Evolutionary conservation across 1,284 basidiomycete species (phyloP).

Genomic region (Ceratobasidium sp.): DNA sequence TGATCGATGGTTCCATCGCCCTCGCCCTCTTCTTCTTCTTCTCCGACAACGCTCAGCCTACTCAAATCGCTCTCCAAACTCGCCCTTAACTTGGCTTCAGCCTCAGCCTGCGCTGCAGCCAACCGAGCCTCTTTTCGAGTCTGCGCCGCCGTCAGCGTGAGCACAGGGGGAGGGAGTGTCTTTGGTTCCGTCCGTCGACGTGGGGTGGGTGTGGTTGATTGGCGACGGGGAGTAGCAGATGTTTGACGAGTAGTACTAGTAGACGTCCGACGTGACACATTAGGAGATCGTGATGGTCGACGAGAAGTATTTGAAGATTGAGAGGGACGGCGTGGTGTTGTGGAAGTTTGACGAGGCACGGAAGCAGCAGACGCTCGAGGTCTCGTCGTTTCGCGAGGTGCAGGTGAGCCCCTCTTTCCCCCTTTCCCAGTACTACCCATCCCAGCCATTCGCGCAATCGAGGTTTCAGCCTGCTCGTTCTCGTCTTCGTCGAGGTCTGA

Average conservation of each 20-base stretch:
- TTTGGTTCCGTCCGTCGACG: conserved; percentile 30
- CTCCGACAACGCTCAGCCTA: conserved; percentile 26
- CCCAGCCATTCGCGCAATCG: conserved; percentile 8
- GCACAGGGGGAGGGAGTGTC: conserved; percentile 26
- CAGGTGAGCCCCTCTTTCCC: not conserved
- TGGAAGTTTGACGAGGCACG: not conserved
- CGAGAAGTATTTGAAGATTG: conserved; percentile 1
- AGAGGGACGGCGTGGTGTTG: not conserved
- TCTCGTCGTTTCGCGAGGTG: not conserved
- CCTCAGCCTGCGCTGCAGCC: conserved; percentile 34
- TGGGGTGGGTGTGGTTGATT: conserved; percentile 13
- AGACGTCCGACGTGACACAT: conserved; percentile 5
- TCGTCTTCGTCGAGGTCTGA: conserved; percentile 25
- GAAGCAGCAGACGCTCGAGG: conserved; percentile 1
- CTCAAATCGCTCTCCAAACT: conserved; percentile 14
- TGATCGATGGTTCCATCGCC: not conserved
- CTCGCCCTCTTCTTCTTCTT: conserved; percentile 21
- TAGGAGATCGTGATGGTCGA: conserved; percentile 22
- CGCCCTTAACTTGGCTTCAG: conserved; percentile 13
- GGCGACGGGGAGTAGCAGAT: conserved; percentile 27
- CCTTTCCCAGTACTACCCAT: not conserved
- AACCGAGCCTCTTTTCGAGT: conserved; percentile 26
- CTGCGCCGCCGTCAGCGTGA: conserved; percentile 21
- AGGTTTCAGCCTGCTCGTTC: conserved; percentile 8
- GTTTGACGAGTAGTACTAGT: conserved; percentile 8